Conservation (phyloP, 1,284 basidiomycete species). For the Tremellales sp. region DNA sequence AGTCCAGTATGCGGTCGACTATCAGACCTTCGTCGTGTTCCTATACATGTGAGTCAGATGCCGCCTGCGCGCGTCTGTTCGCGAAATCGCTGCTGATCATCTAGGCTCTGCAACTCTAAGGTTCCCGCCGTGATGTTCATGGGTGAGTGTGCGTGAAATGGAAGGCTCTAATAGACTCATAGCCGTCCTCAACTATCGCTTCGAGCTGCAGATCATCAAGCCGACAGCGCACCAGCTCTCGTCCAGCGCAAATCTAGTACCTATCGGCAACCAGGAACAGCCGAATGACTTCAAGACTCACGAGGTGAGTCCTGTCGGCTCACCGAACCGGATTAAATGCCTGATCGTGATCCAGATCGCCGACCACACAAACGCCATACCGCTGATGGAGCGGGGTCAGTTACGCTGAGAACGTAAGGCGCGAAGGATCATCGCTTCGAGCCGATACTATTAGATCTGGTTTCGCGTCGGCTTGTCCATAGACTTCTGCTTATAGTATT, state of each 20-base stretch:
- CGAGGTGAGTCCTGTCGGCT: neutral
- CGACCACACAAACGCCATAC: neutral
- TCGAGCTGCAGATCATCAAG: neutral
- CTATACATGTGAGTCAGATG: neutral
- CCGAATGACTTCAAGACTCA: neutral
- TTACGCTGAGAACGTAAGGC: no score
- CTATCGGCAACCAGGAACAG: neutral
- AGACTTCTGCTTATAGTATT: no score
- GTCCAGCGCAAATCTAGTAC: neutral
- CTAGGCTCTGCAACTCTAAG: neutral
- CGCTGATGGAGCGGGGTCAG: slow-evolving; percentile 40
- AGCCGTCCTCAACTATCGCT: neutral
- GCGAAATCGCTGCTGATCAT: neutral
- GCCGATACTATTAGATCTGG: no score
- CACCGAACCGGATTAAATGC: neutral
- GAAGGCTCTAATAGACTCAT: neutral
- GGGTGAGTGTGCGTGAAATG: neutral
- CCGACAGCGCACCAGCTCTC: neutral
- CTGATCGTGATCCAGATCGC: neutral
- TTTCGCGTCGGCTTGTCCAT: no score
- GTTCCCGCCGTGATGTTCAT: neutral
- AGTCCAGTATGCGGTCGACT: neutral
- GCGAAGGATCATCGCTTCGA: no score
- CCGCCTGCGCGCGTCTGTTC: neutral
- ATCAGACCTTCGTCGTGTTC: neutral